Conservation (phyloP, 441 rosid genomes). For the Arabidopsis hybrid region DNA sequence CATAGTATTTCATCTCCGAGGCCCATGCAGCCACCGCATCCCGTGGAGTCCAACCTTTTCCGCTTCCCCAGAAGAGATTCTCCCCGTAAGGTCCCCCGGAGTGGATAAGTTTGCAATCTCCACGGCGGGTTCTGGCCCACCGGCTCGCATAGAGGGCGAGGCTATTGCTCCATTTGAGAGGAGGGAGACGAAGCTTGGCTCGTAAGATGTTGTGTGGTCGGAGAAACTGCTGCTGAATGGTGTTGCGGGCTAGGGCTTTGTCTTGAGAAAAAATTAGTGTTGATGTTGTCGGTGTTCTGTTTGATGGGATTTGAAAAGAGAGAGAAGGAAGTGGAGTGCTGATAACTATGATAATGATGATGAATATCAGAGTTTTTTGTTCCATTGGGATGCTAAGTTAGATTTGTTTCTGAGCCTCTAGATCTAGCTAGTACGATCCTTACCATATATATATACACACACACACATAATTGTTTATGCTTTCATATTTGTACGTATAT, state of each 20-base stretch:
- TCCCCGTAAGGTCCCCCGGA: conserved; percentile 59
- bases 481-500: conserved; percentile 26
- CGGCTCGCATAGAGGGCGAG: conserved; percentile 53
- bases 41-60: conserved; percentile 52
- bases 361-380: conserved; percentile 27
- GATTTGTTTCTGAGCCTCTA: conserved; percentile 27
- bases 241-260: conserved; percentile 31
- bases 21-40: conserved; percentile 63
- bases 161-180: conserved; percentile 61
- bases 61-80: conserved; percentile 69
- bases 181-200: conserved; percentile 56
- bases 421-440: conserved; percentile 27
- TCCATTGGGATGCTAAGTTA: conserved; percentile 36
- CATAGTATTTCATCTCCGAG: conserved; percentile 50
- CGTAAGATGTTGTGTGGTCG: conserved; percentile 53
- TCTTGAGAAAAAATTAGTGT: conserved; percentile 21
- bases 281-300: conserved; percentile 25
- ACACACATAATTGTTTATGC: background rate
- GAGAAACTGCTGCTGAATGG: conserved; percentile 47
- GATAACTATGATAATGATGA: background rate
- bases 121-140: conserved; percentile 51
- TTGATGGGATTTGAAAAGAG: conserved; percentile 10
- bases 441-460: conserved; percentile 1
- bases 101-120: conserved; percentile 60
- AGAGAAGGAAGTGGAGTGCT: conserved; percentile 27